Evolutionary conservation across 2,329 filamentous ascomycete species (phyloP), one percentile per base, ranked within the genome.

Genomic region (Xylariaceae sp.): DNA sequence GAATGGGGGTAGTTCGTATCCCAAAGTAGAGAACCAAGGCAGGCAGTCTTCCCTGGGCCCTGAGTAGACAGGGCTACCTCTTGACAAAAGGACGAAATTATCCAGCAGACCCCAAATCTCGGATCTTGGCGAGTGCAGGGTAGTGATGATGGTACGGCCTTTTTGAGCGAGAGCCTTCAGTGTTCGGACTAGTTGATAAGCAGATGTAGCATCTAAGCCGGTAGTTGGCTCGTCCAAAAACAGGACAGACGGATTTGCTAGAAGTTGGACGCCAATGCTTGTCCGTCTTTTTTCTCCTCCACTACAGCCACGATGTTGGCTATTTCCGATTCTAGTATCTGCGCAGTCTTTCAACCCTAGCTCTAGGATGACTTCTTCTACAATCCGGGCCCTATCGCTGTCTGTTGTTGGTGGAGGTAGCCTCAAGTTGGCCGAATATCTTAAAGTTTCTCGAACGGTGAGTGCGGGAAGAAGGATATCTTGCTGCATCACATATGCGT

Each of bases 171-270:
- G 75, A 6, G 73, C 76, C 64, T 91, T 90, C 7, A 92, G 71
- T 0, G 87, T 91, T 26, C 84, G 77, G 0, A 92, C 78, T 0
- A 92, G 79, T 60, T 91, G 88, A 61, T 84, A 90, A 0, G 89
- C 89, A 64, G 86, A 91, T 1, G 87, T 90, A 0, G 88, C 87
- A 71, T 92, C 89, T 6, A 92, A 76, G 0, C 87, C 88, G 1
- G 88, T 92, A 0, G 89, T 92, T 0, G 89, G 88, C 63, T 92
- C 89, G 64, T 93, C 89, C 18, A 91, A 79, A 68, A 91, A 92
- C 6, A 92, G 73, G 1, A 92, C 81, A 5, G 87, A 90, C 1
- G 89, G 89, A 65, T 92, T 92, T 4, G 87, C 84, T n/a, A 92
- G 75, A 50, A 92, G 77, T 70, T 92, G 89, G 4, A 92, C 88